These are phyloP conservation scores for Alternaria gaisen DNA, from an alignment of 2,329 filamentous ascomycete genomes.

Conservation along the genomic window DNA sequence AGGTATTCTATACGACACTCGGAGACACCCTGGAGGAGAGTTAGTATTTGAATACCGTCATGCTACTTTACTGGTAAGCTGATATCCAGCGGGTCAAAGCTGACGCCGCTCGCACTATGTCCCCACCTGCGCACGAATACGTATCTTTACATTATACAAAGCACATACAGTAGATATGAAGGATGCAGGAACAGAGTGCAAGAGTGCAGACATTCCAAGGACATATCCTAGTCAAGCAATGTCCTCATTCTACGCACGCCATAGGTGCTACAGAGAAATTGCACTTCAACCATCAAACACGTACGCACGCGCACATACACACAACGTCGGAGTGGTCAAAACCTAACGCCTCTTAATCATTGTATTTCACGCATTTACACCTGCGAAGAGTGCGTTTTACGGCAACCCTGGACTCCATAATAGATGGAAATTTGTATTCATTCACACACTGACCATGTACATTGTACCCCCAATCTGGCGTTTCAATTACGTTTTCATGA, in stretches of 20 bases:
- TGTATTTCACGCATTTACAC: not conserved
- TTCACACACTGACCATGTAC: not conserved
- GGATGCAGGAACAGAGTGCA: no score
- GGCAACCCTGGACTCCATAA: not conserved
- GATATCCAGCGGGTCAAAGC: not conserved
- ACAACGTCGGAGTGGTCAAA: not conserved
- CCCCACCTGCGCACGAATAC: not conserved
- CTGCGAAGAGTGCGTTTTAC: not conserved
- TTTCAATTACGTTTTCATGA: not conserved
- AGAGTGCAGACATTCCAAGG: not conserved
- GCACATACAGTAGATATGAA: not conserved
- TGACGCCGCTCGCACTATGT: not conserved
- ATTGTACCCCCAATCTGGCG: not conserved
- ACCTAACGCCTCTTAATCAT: not conserved
- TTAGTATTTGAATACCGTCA: not conserved
- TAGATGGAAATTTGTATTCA: not conserved
- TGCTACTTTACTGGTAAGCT: not conserved
- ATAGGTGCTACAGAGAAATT: not conserved
- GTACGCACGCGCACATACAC: not conserved
- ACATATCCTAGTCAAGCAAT: not conserved
- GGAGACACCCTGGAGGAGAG: not conserved
- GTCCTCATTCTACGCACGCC: not conserved
- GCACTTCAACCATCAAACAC: not conserved
- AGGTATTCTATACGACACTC: not conserved
- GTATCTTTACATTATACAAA: not conserved